Base-by-base conservation (phyloP, 176 grass and related monocot genomes). In the Phoenix dactylifera region DNA sequence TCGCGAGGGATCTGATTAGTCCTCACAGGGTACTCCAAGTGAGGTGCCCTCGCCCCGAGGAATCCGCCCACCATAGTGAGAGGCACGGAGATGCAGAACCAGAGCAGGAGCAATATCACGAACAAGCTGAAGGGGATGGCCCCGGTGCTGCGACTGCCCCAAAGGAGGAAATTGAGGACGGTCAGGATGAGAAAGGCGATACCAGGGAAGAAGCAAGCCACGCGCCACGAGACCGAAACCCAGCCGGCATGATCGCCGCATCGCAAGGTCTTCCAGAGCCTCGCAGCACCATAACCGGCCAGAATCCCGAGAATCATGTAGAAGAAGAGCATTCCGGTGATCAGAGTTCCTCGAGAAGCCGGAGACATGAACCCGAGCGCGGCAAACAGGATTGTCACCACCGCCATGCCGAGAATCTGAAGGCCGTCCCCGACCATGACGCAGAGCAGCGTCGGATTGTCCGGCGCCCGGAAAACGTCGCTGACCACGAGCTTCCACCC, bases 331-430 rank as follows among this genome's bases (percentile, higher is more conserved):
- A 89, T 89, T 39, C 86, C 81, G 0, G 62, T 84, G 16, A 89
- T 22, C 10, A 84, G 77, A 50, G 81, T 57, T 57, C 86, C 86
- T 0, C 77, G 70, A 16, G 77, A 84, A 18, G 81, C 86, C 3
- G 86, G 86, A 0, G 86, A 85, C 86, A 89, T 81, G 86, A 89
- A 89, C 30, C 86, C 86, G 26, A 89, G 86, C 3, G 86, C 86
- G 0, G 81, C 81, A 30, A 85, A 89, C n/a, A 89, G 25, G 71
- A 89, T 89, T 66, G 81, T 89, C 53, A 74, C 81, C 17, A 75
- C 66, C 29, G 52, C 74, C 86, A 89, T 89, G 52, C 70, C 68
- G 1, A 89, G 81, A 18, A 84, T 89, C 53, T 79, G 81, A 24
- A 85, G 81, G 9, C 81, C 86, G 19, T 89, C 86, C 26, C 86